phyloP scores from a whole-genome alignment of 441 rosid genomes.

The Isatis lusitanica region DNA sequence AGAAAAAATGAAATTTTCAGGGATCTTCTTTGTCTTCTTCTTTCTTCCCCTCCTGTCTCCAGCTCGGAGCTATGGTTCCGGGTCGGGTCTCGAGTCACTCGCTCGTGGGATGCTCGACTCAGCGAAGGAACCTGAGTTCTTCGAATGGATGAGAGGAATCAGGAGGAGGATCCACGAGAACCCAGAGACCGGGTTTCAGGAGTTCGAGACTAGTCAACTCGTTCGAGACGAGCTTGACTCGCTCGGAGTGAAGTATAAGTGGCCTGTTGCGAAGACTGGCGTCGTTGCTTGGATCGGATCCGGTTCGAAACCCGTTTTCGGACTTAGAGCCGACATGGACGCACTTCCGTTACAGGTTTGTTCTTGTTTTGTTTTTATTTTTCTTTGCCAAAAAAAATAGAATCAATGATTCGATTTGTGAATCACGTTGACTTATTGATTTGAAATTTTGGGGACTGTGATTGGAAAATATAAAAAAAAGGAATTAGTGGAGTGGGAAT shows the following conservation, averaged over 20 bases:
- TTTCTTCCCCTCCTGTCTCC: background rate
- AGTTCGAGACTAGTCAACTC: slow-evolving; percentile 63
- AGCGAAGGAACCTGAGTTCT: slow-evolving; percentile 55
- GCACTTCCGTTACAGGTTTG: slow-evolving; percentile 77
- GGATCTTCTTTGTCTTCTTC: slow-evolving; percentile 7
- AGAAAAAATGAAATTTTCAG: slow-evolving; percentile 11
- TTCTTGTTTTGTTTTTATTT: background rate
- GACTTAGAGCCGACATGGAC: slow-evolving; percentile 85
- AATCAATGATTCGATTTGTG: background rate
- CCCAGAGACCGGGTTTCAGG: slow-evolving; percentile 78
- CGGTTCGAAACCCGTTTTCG: slow-evolving; percentile 55
- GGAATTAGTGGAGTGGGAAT: slow-evolving; percentile 77
- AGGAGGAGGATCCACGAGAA: slow-evolving; percentile 70
- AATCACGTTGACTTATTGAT: background rate
- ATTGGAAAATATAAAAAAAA: background rate
- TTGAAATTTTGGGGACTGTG: background rate
- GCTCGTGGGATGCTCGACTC: slow-evolving; percentile 44
- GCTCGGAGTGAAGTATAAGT: slow-evolving; percentile 56
- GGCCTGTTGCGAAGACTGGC: slow-evolving; percentile 77
- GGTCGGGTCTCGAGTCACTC: slow-evolving; percentile 30
- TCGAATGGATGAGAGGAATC: slow-evolving; percentile 60
- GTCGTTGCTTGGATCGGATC: slow-evolving; percentile 68
- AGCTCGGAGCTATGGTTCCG: slow-evolving; percentile 28
- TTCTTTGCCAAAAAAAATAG: background rate
- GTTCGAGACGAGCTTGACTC: slow-evolving; percentile 60